Conservation (phyloP, 116 monocot genomes). For the Papilionanthe hybrid region DNA sequence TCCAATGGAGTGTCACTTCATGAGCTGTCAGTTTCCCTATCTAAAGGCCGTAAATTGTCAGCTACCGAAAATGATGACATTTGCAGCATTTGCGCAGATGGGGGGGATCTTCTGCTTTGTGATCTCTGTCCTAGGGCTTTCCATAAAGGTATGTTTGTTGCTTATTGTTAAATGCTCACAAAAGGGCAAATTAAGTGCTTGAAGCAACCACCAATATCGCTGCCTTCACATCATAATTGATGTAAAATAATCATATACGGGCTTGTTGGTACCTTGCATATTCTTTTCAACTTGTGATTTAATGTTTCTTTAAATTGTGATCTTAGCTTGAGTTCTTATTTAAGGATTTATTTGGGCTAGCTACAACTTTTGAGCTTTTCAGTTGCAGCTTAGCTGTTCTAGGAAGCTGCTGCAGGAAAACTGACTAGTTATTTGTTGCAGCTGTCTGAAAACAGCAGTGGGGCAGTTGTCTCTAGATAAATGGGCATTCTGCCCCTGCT, state of each 20-base stretch:
- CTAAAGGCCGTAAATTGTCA: constrained; percentile 51
- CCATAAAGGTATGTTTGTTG: constrained; percentile 61
- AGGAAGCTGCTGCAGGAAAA: too few relatives aligned
- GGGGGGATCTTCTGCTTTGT: constrained; percentile 87
- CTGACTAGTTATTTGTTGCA: too few relatives aligned
- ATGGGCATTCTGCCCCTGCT: too few relatives aligned
- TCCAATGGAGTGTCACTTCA: constrained; percentile 94
- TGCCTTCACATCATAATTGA: not conserved
- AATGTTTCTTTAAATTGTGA: too few relatives aligned
- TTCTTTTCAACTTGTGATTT: not conserved
- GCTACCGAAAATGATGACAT: constrained; percentile 74
- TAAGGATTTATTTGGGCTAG: too few relatives aligned
- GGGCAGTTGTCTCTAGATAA: too few relatives aligned
- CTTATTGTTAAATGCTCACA: not conserved
- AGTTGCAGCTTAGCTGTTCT: too few relatives aligned
- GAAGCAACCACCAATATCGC: not conserved
- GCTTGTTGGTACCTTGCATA: not conserved
- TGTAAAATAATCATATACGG: not conserved
- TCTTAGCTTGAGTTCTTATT: too few relatives aligned
- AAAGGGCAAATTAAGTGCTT: not conserved
- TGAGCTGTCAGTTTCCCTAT: constrained; percentile 71
- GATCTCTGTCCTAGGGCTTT: constrained; percentile 93
- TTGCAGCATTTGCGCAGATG: constrained; percentile 84
- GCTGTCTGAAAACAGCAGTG: too few relatives aligned
- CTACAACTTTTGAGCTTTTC: too few relatives aligned